Percentiles rank a stretch among this genome's conserved stretches.
phyloP scores from a whole-genome alignment of 441 rosid genomes.

The Macaranga tanarius region DNA sequence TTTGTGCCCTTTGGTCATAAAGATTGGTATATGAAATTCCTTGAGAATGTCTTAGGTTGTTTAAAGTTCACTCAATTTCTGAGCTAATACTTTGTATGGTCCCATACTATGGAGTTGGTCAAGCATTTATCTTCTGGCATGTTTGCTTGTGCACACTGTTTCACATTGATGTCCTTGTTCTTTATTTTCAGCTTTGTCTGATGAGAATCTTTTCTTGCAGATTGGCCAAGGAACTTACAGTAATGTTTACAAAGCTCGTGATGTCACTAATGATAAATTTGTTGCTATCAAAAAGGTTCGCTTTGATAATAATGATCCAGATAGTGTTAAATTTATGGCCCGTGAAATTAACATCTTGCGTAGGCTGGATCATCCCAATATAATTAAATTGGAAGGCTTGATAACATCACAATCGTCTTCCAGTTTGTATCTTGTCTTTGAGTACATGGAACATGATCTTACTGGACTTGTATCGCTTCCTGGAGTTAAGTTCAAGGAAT shows the following conservation, averaged over 20 bases:
- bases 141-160: neutral
- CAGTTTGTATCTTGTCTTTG: conserved; percentile 86
- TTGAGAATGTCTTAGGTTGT: neutral
- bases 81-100: neutral
- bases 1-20: neutral
- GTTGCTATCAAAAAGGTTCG: conserved; percentile 86
- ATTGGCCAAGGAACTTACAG: conserved; percentile 99
- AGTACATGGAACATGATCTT: conserved; percentile 98
- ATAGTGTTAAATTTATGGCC: conserved; percentile 92
- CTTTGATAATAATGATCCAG: conserved; percentile 71
- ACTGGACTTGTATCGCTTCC: conserved; percentile 84
- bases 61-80: neutral
- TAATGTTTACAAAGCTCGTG: conserved; percentile 85
- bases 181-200: neutral
- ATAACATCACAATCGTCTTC: conserved; percentile 73
- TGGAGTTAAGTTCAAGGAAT: conserved; percentile 68
- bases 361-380: conserved; percentile 81
- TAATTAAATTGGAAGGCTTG: conserved; percentile 78
- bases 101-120: neutral
- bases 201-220: conserved; percentile 44
- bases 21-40: neutral
- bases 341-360: conserved; percentile 82
- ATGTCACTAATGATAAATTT: conserved; percentile 55
- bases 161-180: neutral
- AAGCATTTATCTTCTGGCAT: neutral